Evolutionary conservation across 768 basidiomycete species (phyloP).

Genomic region (Lactifluus pinguis): DNA sequence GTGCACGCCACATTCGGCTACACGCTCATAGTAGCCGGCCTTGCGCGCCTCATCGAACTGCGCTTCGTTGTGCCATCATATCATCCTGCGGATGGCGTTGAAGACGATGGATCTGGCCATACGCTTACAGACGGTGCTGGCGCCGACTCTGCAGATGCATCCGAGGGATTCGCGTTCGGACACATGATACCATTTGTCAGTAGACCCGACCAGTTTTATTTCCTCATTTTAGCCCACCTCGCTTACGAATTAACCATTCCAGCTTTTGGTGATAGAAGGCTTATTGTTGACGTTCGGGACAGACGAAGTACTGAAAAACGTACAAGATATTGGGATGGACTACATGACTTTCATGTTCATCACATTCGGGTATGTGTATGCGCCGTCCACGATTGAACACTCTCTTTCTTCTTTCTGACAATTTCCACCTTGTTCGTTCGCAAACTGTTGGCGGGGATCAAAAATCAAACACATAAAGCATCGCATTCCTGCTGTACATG

Average conservation of each 20-base stretch:
- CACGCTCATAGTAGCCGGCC: conserved; percentile 75
- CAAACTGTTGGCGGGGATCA: no score
- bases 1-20: conserved; percentile 82
- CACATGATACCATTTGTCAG: conserved; percentile 86
- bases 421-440: no score
- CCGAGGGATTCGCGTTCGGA: conserved; percentile 52
- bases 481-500: conserved; percentile 72
- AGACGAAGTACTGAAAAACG: conserved; percentile 75
- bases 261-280: conserved; percentile 23
- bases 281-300: conserved; percentile 89
- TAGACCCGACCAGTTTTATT: conserved; percentile 13
- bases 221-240: conserved; percentile 24
- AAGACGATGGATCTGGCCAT: conserved; percentile 55
- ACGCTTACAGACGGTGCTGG: conserved; percentile 41
- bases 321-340: conserved; percentile 73
- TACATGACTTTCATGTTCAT: conserved; percentile 85
- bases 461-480: no score
- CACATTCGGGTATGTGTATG: conserved; percentile 60
- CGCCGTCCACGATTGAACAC: background rate
- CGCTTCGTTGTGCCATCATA: conserved; percentile 54
- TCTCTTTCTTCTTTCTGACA: conserved; percentile 9
- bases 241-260: conserved; percentile 71
- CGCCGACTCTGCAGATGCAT: conserved; percentile 23
- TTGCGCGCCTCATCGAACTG: conserved; percentile 73
- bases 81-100: conserved; percentile 30